Evolutionary conservation across 345 rosid species (phyloP).

Genomic region (rapeseed (Brassica napus)): DNA sequence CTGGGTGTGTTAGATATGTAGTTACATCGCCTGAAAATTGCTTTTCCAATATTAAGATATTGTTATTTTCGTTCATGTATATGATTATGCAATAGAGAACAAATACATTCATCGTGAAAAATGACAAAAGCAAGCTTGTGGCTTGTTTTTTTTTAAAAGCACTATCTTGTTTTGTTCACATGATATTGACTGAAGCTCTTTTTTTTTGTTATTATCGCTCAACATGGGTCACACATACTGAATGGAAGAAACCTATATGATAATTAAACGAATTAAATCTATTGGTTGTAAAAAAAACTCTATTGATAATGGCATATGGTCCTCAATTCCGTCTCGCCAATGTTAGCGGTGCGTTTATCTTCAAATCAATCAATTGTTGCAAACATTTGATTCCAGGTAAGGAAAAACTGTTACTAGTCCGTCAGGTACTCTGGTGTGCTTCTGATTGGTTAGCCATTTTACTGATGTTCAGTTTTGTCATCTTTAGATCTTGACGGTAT

Average conservation of each 20-base stretch:
- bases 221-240: no score
- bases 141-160: background rate
- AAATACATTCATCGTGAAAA: background rate
- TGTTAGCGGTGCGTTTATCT: background rate
- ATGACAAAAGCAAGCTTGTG: background rate
- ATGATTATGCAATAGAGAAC: background rate
- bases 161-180: background rate
- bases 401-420: background rate
- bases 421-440: background rate
- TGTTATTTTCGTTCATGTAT: background rate
- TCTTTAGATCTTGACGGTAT: conserved; percentile 23
- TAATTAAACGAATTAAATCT: background rate
- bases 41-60: background rate
- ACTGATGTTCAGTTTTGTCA: background rate
- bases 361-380: background rate
- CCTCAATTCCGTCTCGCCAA: no score
- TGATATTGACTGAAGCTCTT: background rate
- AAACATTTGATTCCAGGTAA: background rate
- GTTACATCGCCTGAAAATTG: background rate
- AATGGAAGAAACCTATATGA: background rate
- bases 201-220: no score
- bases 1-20: background rate
- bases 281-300: no score
- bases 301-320: no score
- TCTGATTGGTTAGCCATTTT: conserved; percentile 18